Base-by-base conservation (phyloP, 345 rosid genomes). In the Barbarea vulgaris region DNA sequence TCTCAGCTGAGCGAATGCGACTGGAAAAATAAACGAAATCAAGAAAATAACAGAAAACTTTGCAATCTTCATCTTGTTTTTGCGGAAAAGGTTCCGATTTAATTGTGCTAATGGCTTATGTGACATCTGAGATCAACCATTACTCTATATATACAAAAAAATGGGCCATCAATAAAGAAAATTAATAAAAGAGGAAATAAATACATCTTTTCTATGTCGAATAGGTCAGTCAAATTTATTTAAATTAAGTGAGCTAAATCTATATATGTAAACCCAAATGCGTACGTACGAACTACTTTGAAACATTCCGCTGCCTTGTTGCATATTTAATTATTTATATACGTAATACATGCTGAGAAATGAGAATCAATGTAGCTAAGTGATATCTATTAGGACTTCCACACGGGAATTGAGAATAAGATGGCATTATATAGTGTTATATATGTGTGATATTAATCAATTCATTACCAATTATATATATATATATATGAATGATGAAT, bases 211-310 rank as follows among this genome's bases (percentile, higher is more conserved):
- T 65, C 33, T 24, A 64, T 33, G 37, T 46, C 37, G 62, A 76
- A 69, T 22, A 53, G 64, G 75, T 62, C 80, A 62, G 31, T 76
- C 70, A 75, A 48, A 58, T 58, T 2, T 31, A 61, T 37, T 27
- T 39, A 25, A 59, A 39, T 4, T 14, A 51, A 50, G 55, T 37
- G 25, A 21, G 22, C 6, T 42, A 41, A 51, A 21, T 37, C 33
- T 48, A 41, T 51, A 30, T 27, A 58, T n/a, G n/a, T 24, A 30
- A 74, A 34, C 28, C 42, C 21, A 65, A 59, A 39, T 17, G 72
- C 60, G 14, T 18, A 74, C 21, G 67, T 57, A 48, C 21, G 4
- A 25, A 55, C 57, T 65, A 46, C 67, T 76, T 76, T 76, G 80
- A 76, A 76, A 52, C 64, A 62, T 62, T 76, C 80, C 3, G 6